Evolutionary conservation across 768 basidiomycete genomes (phyloP).

Genomic region (Psilocybe azurescens): DNA sequence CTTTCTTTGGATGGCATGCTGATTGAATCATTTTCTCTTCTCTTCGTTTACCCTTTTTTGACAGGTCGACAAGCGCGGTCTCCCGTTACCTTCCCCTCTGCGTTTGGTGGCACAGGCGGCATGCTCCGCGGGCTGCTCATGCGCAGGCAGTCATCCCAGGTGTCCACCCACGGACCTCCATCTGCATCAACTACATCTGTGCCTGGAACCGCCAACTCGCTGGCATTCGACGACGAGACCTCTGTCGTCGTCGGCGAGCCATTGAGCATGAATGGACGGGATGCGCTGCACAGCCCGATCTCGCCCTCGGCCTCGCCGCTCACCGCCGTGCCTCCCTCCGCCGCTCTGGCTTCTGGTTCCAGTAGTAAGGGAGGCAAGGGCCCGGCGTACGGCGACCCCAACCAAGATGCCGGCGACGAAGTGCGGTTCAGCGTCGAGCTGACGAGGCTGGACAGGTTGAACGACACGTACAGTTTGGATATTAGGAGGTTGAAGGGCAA

Average conservation of each 20-base stretch:
- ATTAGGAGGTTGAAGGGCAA: slow-evolving; percentile 93
- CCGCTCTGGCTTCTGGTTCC: slow-evolving; percentile 43
- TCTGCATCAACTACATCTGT: background rate
- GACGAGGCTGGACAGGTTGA: slow-evolving; percentile 87
- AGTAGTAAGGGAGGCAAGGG: slow-evolving; percentile 12
- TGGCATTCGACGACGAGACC: slow-evolving; percentile 56
- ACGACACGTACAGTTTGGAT: slow-evolving; percentile 91
- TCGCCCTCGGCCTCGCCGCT: background rate
- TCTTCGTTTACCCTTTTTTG: slow-evolving; percentile 6
- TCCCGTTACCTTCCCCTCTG: slow-evolving; percentile 83
- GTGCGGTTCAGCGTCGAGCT: slow-evolving; percentile 96
- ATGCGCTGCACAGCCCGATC: background rate
- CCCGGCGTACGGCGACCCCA: slow-evolving; percentile 76
- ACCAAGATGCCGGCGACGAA: slow-evolving; percentile 93
- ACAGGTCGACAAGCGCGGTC: slow-evolving; percentile 88
- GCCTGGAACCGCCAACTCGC: slow-evolving; percentile 15
- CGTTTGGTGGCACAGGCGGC: slow-evolving; percentile 70
- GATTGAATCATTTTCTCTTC: background rate
- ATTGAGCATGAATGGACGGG: slow-evolving; percentile 26
- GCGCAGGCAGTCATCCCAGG: slow-evolving; percentile 90
- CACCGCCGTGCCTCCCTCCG: background rate
- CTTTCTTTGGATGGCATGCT: no score
- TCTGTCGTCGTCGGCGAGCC: slow-evolving; percentile 50
- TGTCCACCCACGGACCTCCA: slow-evolving; percentile 43
- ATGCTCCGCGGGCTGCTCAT: slow-evolving; percentile 90